Evolutionary conservation across 305 asterid species (phyloP), one percentile per base, ranked within the genome.

Genomic region (Lippia alba): DNA sequence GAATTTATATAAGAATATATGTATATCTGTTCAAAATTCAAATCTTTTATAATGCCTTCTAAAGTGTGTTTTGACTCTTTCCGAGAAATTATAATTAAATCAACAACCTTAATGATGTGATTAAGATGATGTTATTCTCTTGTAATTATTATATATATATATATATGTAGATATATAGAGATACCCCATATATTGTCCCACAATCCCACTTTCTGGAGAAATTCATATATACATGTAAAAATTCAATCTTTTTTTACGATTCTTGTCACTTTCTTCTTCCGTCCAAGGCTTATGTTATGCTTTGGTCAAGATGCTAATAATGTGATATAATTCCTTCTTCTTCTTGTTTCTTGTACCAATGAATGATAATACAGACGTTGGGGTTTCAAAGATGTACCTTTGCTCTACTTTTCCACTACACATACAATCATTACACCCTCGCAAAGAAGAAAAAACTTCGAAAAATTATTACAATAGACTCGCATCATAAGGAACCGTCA

Each of bases 341-440:
- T 65, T 72, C 75, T 71, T 71, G 73, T 79, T 70, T 70, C 69
- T 70, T 59, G 69, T 51, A 61, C 78, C 56, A 61, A 4, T 67
- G 58, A 56, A 56, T 67, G 76, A 72, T 76, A 20, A 67, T 71
- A 51, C 53, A 44, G 18, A 19, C 63, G 33, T 39, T 45, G 71
- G 69, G 49, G 61, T n/a, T 51, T 36, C 71, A 71, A 62, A 34
- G 16, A 24, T 59, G 75, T 61, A 36, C 69, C 63, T 78, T 69
- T 83, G 81, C 69, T 62, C 63, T 4, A 48, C 85, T 72, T 83
- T 83, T 76, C 24, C 41, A 55, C 78, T 71, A 64, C 84, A 77
- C 33, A 30, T 12, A 16, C 64, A 69, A 83, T 83, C 76, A 80
- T 80, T 55, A 16, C 80, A 67, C 12, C 54, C 55, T 75, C 68